Conservation (phyloP, 2,329 filamentous ascomycete genomes). For the Claviceps pazoutovae region DNA sequence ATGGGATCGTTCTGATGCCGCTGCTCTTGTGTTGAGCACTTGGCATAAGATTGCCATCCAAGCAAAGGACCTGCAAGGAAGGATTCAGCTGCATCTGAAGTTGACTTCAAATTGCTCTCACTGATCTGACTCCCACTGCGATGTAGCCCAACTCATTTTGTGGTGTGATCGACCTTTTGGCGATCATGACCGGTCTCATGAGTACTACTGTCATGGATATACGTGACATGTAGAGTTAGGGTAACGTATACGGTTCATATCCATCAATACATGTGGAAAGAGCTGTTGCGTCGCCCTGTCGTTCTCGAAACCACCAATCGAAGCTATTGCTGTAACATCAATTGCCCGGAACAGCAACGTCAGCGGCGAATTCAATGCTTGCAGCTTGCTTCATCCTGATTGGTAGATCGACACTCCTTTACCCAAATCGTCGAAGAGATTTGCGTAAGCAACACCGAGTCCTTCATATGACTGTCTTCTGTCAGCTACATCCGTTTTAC, state of each 20-base stretch:
- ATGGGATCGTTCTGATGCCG: slow-evolving; percentile 7
- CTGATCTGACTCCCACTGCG: slow-evolving; percentile 5
- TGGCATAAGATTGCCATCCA: slow-evolving; percentile 10
- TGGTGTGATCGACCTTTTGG: neutral
- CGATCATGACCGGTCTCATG: too few species aligned
- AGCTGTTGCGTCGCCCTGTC: neutral
- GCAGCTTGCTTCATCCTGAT: neutral
- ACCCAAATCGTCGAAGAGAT: slow-evolving; percentile 27
- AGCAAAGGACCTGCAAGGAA: slow-evolving; percentile 8
- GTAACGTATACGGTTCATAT: neutral
- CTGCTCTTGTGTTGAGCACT: slow-evolving; percentile 9
- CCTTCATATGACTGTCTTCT: too few species aligned
- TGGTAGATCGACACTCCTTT: neutral
- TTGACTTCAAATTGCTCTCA: slow-evolving; percentile 9
- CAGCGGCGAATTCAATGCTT: neutral
- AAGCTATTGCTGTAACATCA: neutral
- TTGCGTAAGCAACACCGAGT: slow-evolving; percentile 14
- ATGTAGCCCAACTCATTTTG: neutral
- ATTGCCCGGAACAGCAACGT: neutral
- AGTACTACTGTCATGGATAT: too few species aligned
- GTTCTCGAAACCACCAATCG: slow-evolving; percentile 1
- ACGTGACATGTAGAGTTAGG: neutral
- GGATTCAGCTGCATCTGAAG: slow-evolving; percentile 8
- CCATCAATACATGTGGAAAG: neutral
- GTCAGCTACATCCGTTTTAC: too few species aligned